A percentile compares a stretch with the other conserved stretches of the same genome.
Conservation (phyloP, 2,329 filamentous ascomycete genomes). For the Microsporum canis region DNA sequence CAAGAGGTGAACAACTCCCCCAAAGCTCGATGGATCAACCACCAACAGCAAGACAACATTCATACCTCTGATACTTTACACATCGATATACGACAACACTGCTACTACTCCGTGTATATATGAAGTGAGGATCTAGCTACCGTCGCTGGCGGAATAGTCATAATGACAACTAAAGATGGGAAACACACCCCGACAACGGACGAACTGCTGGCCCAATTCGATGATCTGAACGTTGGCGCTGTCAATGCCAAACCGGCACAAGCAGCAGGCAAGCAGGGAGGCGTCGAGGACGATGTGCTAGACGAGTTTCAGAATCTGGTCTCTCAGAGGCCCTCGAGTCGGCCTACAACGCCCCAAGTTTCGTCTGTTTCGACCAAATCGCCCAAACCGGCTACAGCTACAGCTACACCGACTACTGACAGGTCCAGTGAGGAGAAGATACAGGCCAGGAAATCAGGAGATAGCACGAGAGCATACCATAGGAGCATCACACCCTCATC, state of each 20-base stretch:
- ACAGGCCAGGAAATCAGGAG: constrained; percentile 57
- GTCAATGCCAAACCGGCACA: constrained; percentile 12
- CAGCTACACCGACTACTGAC: constrained; percentile 31
- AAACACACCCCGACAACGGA: constrained; percentile 31
- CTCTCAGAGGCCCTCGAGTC: constrained; percentile 54
- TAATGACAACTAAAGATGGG: constrained; percentile 21
- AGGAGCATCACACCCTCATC: constrained; percentile 55
- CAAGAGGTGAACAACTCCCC: neutral
- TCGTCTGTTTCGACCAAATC: constrained; percentile 41
- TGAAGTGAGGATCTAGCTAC: neutral
- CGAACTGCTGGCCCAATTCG: constrained; percentile 41
- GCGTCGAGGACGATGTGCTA: constrained; percentile 59
- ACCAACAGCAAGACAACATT: neutral
- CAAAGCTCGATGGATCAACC: neutral
- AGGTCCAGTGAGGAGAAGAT: constrained; percentile 56
- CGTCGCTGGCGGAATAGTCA: neutral
- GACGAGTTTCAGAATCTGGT: constrained; percentile 78
- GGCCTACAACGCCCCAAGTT: constrained; percentile 68
- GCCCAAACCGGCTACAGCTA: constrained; percentile 21
- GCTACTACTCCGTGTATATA: neutral
- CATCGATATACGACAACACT: neutral
- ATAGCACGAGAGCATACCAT: constrained; percentile 61
- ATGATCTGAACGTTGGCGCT: constrained; percentile 33
- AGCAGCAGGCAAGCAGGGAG: constrained; percentile 9
- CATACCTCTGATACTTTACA: neutral